Evolutionary conservation across 2,329 filamentous ascomycete species (phyloP).

Genomic region (Ilyonectria destructans): DNA sequence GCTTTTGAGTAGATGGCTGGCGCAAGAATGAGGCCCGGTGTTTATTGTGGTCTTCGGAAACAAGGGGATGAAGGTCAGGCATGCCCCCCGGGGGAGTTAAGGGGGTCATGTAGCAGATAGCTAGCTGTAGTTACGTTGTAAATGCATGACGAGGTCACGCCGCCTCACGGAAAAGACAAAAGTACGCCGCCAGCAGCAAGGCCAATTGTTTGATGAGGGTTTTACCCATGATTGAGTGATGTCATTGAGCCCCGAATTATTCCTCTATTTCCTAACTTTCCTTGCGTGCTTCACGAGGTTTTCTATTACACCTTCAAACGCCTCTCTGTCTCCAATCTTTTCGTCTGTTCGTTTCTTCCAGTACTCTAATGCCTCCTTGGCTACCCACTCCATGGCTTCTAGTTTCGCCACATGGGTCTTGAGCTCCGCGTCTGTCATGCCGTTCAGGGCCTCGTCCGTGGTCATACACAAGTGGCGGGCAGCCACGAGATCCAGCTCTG

Average conservation of each 20-base stretch:
- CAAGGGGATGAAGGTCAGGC: conserved; percentile 34
- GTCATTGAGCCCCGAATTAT: conserved; percentile 29
- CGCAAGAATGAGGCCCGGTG: conserved; percentile 47
- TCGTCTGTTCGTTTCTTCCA: conserved; percentile 91
- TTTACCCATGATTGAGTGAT: conserved; percentile 11
- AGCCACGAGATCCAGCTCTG: conserved; percentile 84
- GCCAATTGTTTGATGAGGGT: conserved; percentile 40
- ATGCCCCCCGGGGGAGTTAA: conserved; percentile 32
- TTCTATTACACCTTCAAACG: conserved; percentile 97
- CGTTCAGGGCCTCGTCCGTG: conserved; percentile 86
- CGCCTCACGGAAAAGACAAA: conserved; percentile 41
- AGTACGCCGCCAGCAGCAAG: conserved; percentile 41
- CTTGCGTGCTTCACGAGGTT: conserved; percentile 94
- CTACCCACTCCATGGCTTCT: conserved; percentile 78
- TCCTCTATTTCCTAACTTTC: conserved; percentile 81
- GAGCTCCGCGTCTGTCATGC: conserved; percentile 86
- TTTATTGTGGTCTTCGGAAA: conserved; percentile 45
- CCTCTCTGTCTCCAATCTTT: conserved; percentile 90
- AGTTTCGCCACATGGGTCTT: conserved; percentile 79
- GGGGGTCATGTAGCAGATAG: conserved; percentile 39
- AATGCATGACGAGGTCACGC: conserved; percentile 46
- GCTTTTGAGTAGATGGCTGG: conserved; percentile 50
- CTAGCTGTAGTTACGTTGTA: conserved; percentile 45
- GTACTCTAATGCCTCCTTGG: conserved; percentile 86
- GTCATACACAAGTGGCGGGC: conserved; percentile 86